Evolutionary conservation across 129 eudicot genomes (phyloP).

Genomic region (Lactuca saligna): DNA sequence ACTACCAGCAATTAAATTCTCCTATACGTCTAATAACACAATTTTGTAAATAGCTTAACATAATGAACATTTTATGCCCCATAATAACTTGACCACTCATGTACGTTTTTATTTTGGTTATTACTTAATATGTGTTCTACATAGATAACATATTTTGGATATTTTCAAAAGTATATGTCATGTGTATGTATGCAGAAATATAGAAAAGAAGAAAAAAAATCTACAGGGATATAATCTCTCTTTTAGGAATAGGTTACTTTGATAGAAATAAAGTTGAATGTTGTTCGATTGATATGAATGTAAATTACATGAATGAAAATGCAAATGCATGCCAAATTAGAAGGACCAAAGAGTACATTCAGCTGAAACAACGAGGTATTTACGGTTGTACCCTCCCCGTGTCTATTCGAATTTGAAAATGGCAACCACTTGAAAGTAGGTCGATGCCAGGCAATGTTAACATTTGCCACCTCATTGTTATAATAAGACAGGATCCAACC

Average conservation of each 20-base stretch:
- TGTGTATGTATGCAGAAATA: background rate
- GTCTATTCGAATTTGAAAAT: conserved; percentile 26
- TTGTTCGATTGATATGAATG: background rate
- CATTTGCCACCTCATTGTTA: conserved; percentile 22
- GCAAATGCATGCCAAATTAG: background rate
- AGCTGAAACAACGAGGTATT: conserved; percentile 2
- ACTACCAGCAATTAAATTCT: no score
- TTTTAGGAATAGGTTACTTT: background rate
- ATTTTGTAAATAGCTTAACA: no score
- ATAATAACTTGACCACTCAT: no score
- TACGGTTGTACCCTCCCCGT: conserved; percentile 19
- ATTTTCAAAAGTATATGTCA: no score
- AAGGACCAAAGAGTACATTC: background rate
- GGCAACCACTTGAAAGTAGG: conserved; percentile 24
- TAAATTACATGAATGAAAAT: background rate
- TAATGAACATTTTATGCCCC: no score
- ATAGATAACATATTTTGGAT: no score
- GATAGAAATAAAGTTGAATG: background rate
- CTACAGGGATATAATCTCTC: background rate
- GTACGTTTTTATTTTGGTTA: no score
- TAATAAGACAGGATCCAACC: conserved; percentile 5
- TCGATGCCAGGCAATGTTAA: conserved; percentile 5
- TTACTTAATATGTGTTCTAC: no score
- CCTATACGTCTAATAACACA: no score
- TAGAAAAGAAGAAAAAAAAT: background rate